Conservation (phyloP, 1,139 yeast genomes). For the Blastobotrys persicus region DNA sequence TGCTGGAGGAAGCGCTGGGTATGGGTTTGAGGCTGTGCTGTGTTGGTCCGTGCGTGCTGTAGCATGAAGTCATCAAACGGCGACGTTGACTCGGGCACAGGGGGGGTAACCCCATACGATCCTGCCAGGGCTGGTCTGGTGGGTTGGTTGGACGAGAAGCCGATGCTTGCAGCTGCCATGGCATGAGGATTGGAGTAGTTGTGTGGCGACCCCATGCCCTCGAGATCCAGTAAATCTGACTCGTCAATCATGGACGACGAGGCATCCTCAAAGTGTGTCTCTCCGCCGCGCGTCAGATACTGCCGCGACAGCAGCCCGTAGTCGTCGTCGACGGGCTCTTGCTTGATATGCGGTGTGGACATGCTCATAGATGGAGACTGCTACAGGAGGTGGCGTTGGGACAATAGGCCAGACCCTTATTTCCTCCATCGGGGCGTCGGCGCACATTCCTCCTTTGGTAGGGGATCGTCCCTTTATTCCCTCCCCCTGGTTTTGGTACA, state of each 20-base stretch:
- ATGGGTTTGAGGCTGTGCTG: constrained; percentile 10
- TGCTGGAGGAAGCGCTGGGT: constrained; percentile 19
- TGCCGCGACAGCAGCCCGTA: constrained; percentile 26
- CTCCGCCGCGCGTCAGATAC: constrained; percentile 22
- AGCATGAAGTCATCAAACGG: constrained; percentile 34
- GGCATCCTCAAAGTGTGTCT: constrained; percentile 18
- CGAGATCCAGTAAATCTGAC: constrained; percentile 33
- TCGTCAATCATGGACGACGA: constrained; percentile 33
- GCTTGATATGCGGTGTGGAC: constrained; percentile 8
- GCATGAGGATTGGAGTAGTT: constrained; percentile 16
- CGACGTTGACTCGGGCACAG: constrained; percentile 32
- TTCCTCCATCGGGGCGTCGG: too few relatives aligned
- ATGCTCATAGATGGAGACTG: background rate
- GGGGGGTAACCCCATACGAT: constrained; percentile 29
- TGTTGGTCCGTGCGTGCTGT: constrained; percentile 11
- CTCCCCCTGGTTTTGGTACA: too few relatives aligned
- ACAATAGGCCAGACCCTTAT: background rate
- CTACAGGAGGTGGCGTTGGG: background rate
- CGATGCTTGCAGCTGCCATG: constrained; percentile 24
- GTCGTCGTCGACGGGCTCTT: constrained; percentile 9
- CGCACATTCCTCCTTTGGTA: too few relatives aligned
- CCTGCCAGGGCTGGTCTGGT: constrained; percentile 11
- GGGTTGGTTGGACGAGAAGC: constrained; percentile 20
- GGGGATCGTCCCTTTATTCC: too few relatives aligned
- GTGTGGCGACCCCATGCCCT: constrained; percentile 26